A percentile compares a stretch with the other conserved stretches of the same genome.
Conservation (phyloP, 495 filamentous ascomycete genomes). For the Aspergillus cristatus region DNA sequence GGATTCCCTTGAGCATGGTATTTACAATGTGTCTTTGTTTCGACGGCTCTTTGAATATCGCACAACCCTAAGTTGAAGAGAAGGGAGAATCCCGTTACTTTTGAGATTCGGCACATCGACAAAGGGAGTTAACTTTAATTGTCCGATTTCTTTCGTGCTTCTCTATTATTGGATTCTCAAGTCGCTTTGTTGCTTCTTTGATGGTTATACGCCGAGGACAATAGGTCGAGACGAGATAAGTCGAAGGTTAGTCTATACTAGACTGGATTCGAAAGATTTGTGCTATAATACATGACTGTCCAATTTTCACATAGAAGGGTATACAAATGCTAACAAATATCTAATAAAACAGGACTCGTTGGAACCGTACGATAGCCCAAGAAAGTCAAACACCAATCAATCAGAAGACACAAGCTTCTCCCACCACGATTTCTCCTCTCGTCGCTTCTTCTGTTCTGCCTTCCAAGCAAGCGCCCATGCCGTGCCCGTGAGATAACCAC, state of each 20-base stretch:
- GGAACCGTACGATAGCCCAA: not conserved
- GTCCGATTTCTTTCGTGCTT: too few species aligned
- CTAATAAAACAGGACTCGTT: not conserved
- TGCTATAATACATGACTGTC: not conserved
- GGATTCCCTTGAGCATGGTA: too few species aligned
- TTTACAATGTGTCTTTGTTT: too few species aligned
- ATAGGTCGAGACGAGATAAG: not conserved
- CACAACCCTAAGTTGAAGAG: too few species aligned
- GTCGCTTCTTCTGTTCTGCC: conserved; percentile 11
- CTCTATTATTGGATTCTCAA: too few species aligned
- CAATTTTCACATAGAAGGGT: too few species aligned
- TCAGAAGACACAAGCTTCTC: conserved; percentile 2
- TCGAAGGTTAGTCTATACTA: not conserved
- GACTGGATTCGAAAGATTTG: not conserved
- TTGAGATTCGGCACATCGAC: too few species aligned
- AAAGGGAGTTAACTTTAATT: too few species aligned
- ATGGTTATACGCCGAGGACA: not conserved
- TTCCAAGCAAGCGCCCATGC: conserved; percentile 22
- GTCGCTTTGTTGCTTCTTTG: too few species aligned
- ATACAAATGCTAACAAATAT: too few species aligned
- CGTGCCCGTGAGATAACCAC: conserved; percentile 49
- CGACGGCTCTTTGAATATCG: too few species aligned
- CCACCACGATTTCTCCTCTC: conserved; percentile 11
- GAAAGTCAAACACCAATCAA: not conserved
- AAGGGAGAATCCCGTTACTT: too few species aligned